These are phyloP conservation scores for Calamus simplicifolius DNA, from an alignment of 176 grass and related monocot species.

Conservation along the genomic window DNA sequence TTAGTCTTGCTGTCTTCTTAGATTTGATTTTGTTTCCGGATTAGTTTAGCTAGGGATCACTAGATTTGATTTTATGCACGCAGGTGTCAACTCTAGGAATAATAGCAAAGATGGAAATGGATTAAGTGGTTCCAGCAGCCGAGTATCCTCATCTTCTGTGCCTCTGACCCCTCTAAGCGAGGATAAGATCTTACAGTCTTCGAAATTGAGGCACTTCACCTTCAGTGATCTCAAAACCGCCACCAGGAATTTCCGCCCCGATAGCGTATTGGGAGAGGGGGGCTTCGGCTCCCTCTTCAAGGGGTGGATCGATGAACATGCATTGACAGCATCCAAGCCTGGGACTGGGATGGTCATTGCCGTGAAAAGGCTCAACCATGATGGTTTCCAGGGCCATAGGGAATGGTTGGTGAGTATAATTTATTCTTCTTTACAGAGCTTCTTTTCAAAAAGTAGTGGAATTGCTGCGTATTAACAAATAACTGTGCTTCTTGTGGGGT, in stretches of 20 bases:
- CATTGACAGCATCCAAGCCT: slow-evolving; percentile 51
- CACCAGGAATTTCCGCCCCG: slow-evolving; percentile 80
- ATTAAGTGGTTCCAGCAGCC: slow-evolving; percentile 55
- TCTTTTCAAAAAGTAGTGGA: too few species aligned
- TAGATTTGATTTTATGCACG: slow-evolving; percentile 3
- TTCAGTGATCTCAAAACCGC: slow-evolving; percentile 59
- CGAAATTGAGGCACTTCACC: slow-evolving; percentile 57
- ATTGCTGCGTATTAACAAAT: too few species aligned
- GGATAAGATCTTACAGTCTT: slow-evolving; percentile 55
- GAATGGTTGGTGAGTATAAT: slow-evolving; percentile 76
- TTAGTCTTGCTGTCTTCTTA: too few species aligned
- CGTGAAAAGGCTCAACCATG: slow-evolving; percentile 77
- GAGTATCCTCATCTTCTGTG: slow-evolving; percentile 54
- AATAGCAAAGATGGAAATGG: slow-evolving; percentile 42
- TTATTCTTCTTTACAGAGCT: background rate
- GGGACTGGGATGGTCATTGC: slow-evolving; percentile 70
- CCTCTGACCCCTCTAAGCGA: slow-evolving; percentile 35
- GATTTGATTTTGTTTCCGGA: too few species aligned
- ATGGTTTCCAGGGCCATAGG: slow-evolving; percentile 67
- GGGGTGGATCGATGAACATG: slow-evolving; percentile 74
- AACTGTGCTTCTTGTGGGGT: too few species aligned
- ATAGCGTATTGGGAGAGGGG: slow-evolving; percentile 72
- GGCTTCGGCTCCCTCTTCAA: slow-evolving; percentile 88
- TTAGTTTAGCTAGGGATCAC: too few species aligned
- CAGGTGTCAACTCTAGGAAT: slow-evolving; percentile 49